Conservation (phyloP, 495 filamentous ascomycete genomes). For the Aspergillus heteromorphus region DNA sequence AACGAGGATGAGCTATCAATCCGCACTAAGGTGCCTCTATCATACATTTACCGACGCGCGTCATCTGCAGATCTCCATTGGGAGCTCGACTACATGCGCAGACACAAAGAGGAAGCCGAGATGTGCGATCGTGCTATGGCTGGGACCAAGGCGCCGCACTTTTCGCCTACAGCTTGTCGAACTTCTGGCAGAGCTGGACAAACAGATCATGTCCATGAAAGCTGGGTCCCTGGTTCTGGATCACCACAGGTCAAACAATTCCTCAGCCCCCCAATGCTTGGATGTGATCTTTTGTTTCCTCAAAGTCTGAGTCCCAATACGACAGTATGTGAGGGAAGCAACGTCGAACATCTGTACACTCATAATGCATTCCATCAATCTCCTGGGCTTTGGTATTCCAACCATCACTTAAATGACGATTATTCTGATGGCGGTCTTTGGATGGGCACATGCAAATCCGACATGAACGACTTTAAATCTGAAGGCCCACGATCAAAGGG, state of each 20-base stretch:
- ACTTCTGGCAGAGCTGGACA: conserved; percentile 22
- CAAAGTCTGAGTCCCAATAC: conserved; percentile 70
- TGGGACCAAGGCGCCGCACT: conserved; percentile 14
- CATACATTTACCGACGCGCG: conserved; percentile 33
- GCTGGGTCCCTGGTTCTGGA: conserved; percentile 40
- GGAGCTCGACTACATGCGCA: conserved; percentile 47
- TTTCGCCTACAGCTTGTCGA: conserved; percentile 14
- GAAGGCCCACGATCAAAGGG: conserved; percentile 2
- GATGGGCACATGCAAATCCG: conserved; percentile 53
- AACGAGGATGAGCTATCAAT: conserved; percentile 32
- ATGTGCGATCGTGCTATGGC: conserved; percentile 29
- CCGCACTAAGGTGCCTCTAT: conserved; percentile 30
- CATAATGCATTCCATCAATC: conserved; percentile 31
- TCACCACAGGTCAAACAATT: conserved; percentile 46
- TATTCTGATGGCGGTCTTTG: conserved; percentile 54
- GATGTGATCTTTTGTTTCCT: conserved; percentile 67
- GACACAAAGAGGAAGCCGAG: conserved; percentile 43
- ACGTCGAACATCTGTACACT: conserved; percentile 36
- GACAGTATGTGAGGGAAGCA: conserved; percentile 68
- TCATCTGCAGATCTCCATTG: conserved; percentile 47
- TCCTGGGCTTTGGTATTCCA: conserved; percentile 40
- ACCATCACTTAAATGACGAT: conserved; percentile 14
- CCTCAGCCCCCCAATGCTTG: conserved; percentile 77
- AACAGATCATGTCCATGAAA: conserved; percentile 23
- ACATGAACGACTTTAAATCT: conserved; percentile 6